Base-by-base conservation (phyloP, 257 asterid species). In the Solanum chmielewskii region DNA sequence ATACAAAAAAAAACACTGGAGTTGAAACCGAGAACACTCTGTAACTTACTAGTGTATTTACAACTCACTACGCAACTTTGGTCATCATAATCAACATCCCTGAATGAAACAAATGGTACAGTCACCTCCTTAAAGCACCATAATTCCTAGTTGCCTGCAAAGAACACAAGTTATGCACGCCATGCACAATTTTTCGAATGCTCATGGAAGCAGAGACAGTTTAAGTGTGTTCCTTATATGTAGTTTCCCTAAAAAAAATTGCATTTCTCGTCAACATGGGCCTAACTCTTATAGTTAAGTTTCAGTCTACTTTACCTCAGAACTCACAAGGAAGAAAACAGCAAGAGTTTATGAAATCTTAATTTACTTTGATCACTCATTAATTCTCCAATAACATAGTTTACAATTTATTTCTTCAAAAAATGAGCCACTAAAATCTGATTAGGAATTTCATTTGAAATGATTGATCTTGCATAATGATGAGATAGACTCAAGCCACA, bases 121-220 rank as follows among this genome's bases (percentile, higher is more conserved):
- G 29, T 80, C 69, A 80, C 69, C 45, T 80, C 85, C 85, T 80
- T 80, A 80, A 47, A 80, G 85, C 68, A 49, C 85, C 85, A 49
- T 80, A 80, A 80, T 80, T 80, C 85, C 85, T 49, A 47, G 85
- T 49, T 49, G 56, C 85, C 85, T 80, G 85, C 85, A 31, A 78
- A 49, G 69, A 80, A 18, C 45, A 29, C 47, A 18, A 49, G 85
- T 49, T 11, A 80, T 47, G 69, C 44, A 42, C 37, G 8, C 23
- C 37, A 42, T n/a, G 83, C 35, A 27, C 41, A 68, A 29, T 23
- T 68, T 68, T 29, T 68, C 2, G 39, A 68, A 41, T 41, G 60
- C 83, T 76, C 35, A n/a, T 4, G 13, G 35, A 76, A 10, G 23
- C 21, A 41, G 12, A 76, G 83, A 71, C 25, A 33, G 18, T 70